A percentile compares a stretch with the other conserved stretches of the same genome.
Conservation (phyloP, 495 filamentous ascomycete genomes). For the Aspergillus egyptiacus region DNA sequence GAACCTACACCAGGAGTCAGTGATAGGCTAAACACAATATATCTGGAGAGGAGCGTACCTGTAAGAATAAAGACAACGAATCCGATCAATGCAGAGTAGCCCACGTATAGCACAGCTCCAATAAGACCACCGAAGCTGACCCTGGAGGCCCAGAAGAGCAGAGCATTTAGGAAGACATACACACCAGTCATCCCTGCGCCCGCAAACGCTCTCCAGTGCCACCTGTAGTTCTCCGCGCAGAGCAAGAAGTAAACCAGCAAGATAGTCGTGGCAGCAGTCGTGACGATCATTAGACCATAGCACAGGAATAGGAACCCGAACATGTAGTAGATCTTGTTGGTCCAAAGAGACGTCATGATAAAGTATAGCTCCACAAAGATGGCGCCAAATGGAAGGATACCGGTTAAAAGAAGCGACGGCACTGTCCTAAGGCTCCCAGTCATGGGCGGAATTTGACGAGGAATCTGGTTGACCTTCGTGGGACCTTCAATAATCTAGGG, state of each 20-base stretch:
- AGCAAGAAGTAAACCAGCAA: slow-evolving; percentile 92
- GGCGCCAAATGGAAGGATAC: slow-evolving; percentile 87
- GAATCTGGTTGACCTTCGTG: slow-evolving; percentile 95
- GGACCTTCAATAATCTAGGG: slow-evolving; percentile 59
- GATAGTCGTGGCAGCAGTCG: slow-evolving; percentile 84
- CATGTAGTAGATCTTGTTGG: slow-evolving; percentile 99
- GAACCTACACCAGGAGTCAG: slow-evolving; percentile 53
- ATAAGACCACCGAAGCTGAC: slow-evolving; percentile 78
- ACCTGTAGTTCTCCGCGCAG: slow-evolving; percentile 95
- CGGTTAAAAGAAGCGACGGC: slow-evolving; percentile 82
- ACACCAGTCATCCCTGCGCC: slow-evolving; percentile 79
- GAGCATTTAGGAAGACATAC: slow-evolving; percentile 83
- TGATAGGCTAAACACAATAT: slow-evolving; percentile 7
- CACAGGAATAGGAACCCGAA: slow-evolving; percentile 98
- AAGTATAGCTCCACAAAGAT: slow-evolving; percentile 98
- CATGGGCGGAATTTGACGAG: slow-evolving; percentile 84
- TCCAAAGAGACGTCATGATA: slow-evolving; percentile 97
- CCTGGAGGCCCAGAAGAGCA: slow-evolving; percentile 83
- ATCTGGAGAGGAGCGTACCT: slow-evolving; percentile 51
- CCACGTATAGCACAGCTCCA: slow-evolving; percentile 84
- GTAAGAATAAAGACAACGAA: slow-evolving; percentile 91
- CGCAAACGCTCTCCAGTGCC: slow-evolving; percentile 93
- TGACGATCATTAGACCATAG: slow-evolving; percentile 97
- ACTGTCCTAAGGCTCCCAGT: slow-evolving; percentile 74
- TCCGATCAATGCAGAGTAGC: slow-evolving; percentile 83